phyloP scores from a whole-genome alignment of 208 protist genomes.

The Wallacemonas sp. region DNA sequence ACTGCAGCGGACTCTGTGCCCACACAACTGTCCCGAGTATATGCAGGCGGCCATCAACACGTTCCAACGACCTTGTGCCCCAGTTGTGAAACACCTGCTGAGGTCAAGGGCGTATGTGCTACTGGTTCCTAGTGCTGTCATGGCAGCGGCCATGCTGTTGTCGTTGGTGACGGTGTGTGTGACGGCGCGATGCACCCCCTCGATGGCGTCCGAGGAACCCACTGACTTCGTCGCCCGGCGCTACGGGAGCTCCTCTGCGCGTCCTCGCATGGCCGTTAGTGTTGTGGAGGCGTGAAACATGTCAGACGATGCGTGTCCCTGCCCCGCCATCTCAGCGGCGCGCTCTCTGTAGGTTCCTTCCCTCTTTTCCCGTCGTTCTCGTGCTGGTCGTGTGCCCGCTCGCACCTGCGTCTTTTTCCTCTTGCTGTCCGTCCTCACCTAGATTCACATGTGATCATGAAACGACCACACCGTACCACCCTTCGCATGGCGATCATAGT shows the following conservation, averaged over 20 bases:
- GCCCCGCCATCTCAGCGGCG: too few relatives aligned
- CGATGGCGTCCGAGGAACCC: too few relatives aligned
- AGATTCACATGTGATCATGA: too few relatives aligned
- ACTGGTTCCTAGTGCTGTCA: not conserved
- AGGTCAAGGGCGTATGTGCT: not conserved
- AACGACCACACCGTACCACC: too few relatives aligned
- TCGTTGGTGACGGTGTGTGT: conserved; percentile 18
- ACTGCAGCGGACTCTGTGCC: not conserved
- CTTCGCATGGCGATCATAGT: too few relatives aligned
- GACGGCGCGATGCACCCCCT: not conserved
- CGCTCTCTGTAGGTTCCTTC: not conserved
- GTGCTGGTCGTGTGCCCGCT: too few relatives aligned
- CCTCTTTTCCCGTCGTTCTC: not conserved
- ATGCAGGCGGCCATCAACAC: not conserved
- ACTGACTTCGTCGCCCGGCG: not conserved
- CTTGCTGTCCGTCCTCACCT: too few relatives aligned
- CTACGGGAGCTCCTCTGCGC: not conserved
- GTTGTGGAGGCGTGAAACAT: not conserved
- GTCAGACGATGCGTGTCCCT: too few relatives aligned
- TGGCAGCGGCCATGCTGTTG: conserved; percentile 11
- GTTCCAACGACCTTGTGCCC: not conserved
- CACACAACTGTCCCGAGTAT: not conserved
- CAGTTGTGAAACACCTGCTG: not conserved
- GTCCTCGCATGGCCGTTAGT: not conserved
- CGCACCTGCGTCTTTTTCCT: not conserved